Evolutionary conservation across 331 rosid genomes (phyloP).

Genomic region (Malus hybrid): DNA sequence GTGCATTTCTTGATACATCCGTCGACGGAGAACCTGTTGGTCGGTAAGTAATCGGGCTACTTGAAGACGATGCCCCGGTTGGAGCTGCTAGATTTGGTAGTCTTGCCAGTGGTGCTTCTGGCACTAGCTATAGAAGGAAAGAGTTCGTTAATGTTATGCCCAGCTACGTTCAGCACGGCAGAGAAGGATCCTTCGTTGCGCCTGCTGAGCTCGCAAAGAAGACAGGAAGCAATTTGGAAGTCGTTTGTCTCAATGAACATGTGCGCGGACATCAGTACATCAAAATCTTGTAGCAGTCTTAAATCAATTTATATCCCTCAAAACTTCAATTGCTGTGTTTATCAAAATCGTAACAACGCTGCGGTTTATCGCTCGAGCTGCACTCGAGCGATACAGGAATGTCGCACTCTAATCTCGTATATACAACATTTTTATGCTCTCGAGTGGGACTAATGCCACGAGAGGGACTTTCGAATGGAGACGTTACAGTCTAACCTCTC

Average conservation of each 20-base stretch:
- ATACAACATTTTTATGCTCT: neutral
- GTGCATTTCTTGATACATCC: conserved; percentile 60
- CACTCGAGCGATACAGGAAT: neutral
- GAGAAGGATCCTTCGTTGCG: conserved; percentile 74
- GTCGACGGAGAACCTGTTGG: conserved; percentile 66
- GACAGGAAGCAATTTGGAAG: conserved; percentile 46
- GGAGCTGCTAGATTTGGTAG: conserved; percentile 63
- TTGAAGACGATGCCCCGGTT: conserved; percentile 46
- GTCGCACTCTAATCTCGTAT: neutral
- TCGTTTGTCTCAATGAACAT: conserved; percentile 34
- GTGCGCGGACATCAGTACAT: conserved; percentile 41
- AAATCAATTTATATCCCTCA: too few relatives aligned
- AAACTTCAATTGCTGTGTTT: neutral
- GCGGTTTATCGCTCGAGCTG: neutral
- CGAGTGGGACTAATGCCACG: neutral
- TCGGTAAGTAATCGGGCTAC: conserved; percentile 55
- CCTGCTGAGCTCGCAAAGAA: conserved; percentile 57
- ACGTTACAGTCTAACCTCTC: neutral
- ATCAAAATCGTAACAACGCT: neutral
- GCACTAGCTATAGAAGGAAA: conserved; percentile 83
- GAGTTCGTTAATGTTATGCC: conserved; percentile 77
- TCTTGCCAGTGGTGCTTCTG: conserved; percentile 80
- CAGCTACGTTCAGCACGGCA: conserved; percentile 61
- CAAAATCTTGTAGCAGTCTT: neutral
- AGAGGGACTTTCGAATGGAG: neutral